phyloP scores from a whole-genome alignment of 164 flowering plant species.

The grape (Vitis vinifera) region ASM3070453v1 NC_081806.1:636001-636500 shows the following conservation, averaged over 20 bases:
- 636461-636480: constrained; percentile 70
- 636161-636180: constrained; percentile 33
- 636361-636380: constrained; percentile 43
- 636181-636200: constrained; percentile 22
- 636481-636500: constrained; percentile 64
- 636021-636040: constrained; percentile 48
- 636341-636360: constrained; percentile 41
- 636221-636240: constrained; percentile 49
- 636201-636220: constrained; percentile 36
- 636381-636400: constrained; percentile 15
- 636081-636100: constrained; percentile 43
- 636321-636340: constrained; percentile 38
- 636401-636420: constrained; percentile 52
- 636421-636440: constrained; percentile 45
- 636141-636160: constrained; percentile 45
- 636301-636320: constrained; percentile 42
- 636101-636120: constrained; percentile 45
- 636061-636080: constrained; percentile 13
- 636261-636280: constrained; percentile 32
- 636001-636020: constrained; percentile 50
- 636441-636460: constrained; percentile 57
- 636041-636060: constrained; percentile 45
- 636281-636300: constrained; percentile 40
- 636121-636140: constrained; percentile 46
- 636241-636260: constrained; percentile 35